These are phyloP conservation scores for Magnaporthiopsis rhizophila DNA, from an alignment of 2,329 filamentous ascomycete species.

Conservation along the genomic window DNA sequence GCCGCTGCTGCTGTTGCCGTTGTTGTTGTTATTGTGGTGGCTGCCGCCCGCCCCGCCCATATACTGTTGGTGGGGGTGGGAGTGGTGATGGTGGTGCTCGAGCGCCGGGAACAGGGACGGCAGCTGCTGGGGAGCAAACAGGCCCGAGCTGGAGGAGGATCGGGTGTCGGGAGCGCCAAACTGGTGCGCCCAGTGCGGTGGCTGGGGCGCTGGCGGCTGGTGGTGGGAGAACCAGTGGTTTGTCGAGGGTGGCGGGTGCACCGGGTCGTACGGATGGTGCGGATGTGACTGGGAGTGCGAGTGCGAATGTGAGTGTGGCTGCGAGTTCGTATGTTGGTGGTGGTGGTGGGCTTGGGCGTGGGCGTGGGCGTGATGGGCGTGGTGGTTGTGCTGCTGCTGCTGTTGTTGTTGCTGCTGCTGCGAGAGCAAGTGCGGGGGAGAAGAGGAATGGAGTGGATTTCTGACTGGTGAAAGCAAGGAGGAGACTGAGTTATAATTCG, in stretches of 20 bases:
- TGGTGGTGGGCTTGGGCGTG: conserved; percentile 4
- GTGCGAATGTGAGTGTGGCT: conserved; percentile 10
- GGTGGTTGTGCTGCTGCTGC: conserved; percentile 4
- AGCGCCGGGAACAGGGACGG: background rate
- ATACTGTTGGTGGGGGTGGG: background rate
- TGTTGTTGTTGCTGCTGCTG: conserved; percentile 9
- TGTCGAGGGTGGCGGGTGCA: conserved; percentile 6
- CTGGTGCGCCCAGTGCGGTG: background rate
- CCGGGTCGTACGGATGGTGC: conserved; percentile 11
- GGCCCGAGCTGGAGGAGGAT: background rate
- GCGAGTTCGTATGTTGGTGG: conserved; percentile 3
- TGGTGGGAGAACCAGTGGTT: conserved; percentile 3
- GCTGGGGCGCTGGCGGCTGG: background rate
- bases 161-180: background rate
- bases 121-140: background rate
- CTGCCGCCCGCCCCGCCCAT: background rate
- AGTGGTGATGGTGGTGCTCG: too few species aligned
- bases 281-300: conserved; percentile 6
- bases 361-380: background rate
- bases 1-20: background rate
- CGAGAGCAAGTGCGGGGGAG: background rate
- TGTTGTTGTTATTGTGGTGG: background rate
- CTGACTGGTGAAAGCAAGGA: background rate
- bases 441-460: background rate
- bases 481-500: background rate